Evolutionary conservation across 257 asterid genomes (phyloP).

Genomic region (Ilex asprella): DNA sequence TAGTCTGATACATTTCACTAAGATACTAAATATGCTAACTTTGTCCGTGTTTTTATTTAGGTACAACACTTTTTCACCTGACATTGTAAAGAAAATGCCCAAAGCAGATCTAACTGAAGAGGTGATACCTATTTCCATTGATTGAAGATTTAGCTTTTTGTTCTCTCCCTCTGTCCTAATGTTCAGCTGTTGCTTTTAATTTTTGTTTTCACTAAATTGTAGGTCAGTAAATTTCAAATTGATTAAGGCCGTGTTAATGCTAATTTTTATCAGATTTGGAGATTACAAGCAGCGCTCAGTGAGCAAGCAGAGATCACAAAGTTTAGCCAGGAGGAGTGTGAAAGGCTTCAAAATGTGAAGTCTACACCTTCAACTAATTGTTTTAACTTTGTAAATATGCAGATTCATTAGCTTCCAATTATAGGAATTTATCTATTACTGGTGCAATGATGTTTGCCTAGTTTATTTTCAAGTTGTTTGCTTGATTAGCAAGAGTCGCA

Average conservation of each 20-base stretch:
- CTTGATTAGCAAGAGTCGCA: no score
- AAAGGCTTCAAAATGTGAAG: slow-evolving; percentile 72
- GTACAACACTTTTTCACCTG: slow-evolving; percentile 82
- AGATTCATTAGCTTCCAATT: no score
- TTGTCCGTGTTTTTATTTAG: slow-evolving; percentile 20
- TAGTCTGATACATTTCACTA: not conserved
- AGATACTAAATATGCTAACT: not conserved
- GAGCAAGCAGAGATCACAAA: slow-evolving; percentile 74
- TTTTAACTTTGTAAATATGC: no score
- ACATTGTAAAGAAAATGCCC: slow-evolving; percentile 78
- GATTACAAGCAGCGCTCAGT: slow-evolving; percentile 67
- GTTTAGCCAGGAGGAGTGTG: slow-evolving; percentile 80
- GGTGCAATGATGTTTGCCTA: no score
- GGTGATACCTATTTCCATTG: slow-evolving; percentile 30
- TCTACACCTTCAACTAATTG: not conserved
- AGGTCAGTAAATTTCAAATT: not conserved
- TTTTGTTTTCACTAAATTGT: not conserved
- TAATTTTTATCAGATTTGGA: slow-evolving; percentile 55
- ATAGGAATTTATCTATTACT: no score
- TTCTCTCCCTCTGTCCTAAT: not conserved
- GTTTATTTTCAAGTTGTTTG: no score
- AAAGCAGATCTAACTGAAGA: slow-evolving; percentile 76
- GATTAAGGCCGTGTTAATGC: not conserved
- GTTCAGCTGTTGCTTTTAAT: not conserved
- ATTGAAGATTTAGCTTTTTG: not conserved